Evolutionary conservation across 176 grass and related monocot species (phyloP).

Genomic region (Oryza australiensis): DNA sequence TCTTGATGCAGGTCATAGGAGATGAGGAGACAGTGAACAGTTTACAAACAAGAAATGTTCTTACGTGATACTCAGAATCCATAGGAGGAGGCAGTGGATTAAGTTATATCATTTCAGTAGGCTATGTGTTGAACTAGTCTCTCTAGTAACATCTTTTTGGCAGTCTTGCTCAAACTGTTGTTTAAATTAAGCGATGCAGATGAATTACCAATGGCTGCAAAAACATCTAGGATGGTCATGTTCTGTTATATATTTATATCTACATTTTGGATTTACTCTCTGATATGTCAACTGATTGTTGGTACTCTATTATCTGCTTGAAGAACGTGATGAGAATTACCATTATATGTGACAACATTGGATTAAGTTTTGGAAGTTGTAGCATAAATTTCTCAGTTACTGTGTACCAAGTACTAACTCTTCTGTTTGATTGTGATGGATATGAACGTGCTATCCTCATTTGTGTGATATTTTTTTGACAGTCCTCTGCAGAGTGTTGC

Average conservation of each 20-base stretch:
- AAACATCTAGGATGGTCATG: neutral
- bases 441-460: neutral
- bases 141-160: neutral
- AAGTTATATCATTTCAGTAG: neutral
- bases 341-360: neutral
- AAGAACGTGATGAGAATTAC: neutral
- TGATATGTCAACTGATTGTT: neutral
- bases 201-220: neutral
- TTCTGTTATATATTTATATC: neutral
- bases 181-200: neutral
- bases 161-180: neutral
- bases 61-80: neutral
- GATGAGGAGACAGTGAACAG: neutral
- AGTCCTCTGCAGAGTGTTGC: neutral
- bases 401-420: too few species aligned
- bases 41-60: neutral
- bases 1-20: constrained; percentile 24
- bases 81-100: constrained; percentile 8
- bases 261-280: neutral
- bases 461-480: neutral
- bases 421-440: neutral
- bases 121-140: neutral
- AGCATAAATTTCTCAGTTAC: too few species aligned
- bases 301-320: neutral
- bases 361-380: neutral